These are phyloP conservation scores for Fusarium sp. DNA, from an alignment of 2,329 filamentous ascomycete genomes.

Conservation along the genomic window DNA sequence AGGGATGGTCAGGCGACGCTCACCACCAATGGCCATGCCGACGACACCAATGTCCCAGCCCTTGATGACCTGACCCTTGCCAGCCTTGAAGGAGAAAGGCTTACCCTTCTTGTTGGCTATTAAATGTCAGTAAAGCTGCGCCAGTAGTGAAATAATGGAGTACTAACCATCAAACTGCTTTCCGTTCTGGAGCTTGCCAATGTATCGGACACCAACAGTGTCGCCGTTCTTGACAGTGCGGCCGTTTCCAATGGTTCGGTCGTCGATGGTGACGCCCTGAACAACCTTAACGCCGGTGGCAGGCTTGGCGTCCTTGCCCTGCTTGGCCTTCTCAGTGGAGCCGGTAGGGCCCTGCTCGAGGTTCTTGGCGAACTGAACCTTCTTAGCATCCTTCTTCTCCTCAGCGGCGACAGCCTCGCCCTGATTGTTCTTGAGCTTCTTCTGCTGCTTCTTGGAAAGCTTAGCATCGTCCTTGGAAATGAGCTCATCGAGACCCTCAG, in stretches of 20 bases:
- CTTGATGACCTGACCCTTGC: constrained; percentile 96
- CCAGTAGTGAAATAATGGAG: not conserved
- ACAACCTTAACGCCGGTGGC: constrained; percentile 79
- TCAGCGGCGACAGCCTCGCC: constrained; percentile 80
- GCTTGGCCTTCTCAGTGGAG: constrained; percentile 63
- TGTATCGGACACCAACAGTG: constrained; percentile 94
- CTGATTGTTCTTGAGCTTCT: constrained; percentile 99
- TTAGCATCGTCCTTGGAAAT: constrained; percentile 84
- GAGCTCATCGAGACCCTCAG: constrained; percentile 80
- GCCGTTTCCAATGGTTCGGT: constrained; percentile 91
- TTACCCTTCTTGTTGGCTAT: constrained; percentile 98
- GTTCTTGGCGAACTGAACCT: constrained; percentile 99
- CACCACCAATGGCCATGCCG: constrained; percentile 93
- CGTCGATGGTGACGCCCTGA: constrained; percentile 90
- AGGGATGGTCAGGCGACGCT: constrained; percentile 92
- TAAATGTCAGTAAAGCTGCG: constrained; percentile 38
- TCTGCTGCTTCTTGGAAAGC: constrained; percentile 94
- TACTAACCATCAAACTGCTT: constrained; percentile 92
- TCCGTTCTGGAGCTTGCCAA: constrained; percentile 93
- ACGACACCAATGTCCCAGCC: constrained; percentile 96
- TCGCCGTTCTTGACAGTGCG: constrained; percentile 89
- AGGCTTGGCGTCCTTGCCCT: constrained; percentile 51
- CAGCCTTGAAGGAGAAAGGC: constrained; percentile 96
- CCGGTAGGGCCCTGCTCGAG: constrained; percentile 95
- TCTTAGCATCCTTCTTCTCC: constrained; percentile 76